Evolutionary conservation across 768 basidiomycete species (phyloP), one percentile per base, ranked within the genome.

Genomic region (Agrocybe praecox): DNA sequence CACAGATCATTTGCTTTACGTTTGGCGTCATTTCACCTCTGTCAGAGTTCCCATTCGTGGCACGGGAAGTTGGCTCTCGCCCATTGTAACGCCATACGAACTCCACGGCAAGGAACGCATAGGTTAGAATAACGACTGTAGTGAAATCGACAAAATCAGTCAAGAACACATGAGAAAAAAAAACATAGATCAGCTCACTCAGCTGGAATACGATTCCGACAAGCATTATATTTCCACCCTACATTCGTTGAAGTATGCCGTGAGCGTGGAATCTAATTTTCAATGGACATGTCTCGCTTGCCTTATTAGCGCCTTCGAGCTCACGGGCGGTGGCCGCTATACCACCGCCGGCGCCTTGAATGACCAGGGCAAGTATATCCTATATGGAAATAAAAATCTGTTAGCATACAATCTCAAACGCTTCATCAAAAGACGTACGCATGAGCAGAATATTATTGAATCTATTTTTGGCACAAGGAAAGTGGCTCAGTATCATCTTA

Each of bases 261-360:
- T 48, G 24, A 23, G 7, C 12, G 18, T n/a, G 15, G 22, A 9
- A 15, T 48, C 9, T 48, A 10, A 29, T 23, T 0, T 24, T 26
- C 21, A 48, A 46, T 19, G n/a, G 6, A 22, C 7, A 24, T 22
- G 14, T 11, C 23, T 9, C 2, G 6, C 47, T 48, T 23, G 24
- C 47, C 1, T 26, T n/a, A 29, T 48, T 29, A 7, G 26, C 26
- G 12, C 26, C 23, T 1, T 29, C 6, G 15, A 29, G 21, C 3
- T 48, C 29, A 14, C 26, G n/a, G 6, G 67, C 75, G 0, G 64
- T 62, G 2, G 79, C 72, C 1, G 85, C 85, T n/a, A 74, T 60
- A 0, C 78, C 86, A 33, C 86, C 86, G n/a, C 87, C 87, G 18
- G 76, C 67, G 23, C 80, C 86, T 69, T 89, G 87, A 1, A 88